phyloP scores from a whole-genome alignment of 2,329 filamentous ascomycete genomes.

The Daldinia eschscholtzii region DNA sequence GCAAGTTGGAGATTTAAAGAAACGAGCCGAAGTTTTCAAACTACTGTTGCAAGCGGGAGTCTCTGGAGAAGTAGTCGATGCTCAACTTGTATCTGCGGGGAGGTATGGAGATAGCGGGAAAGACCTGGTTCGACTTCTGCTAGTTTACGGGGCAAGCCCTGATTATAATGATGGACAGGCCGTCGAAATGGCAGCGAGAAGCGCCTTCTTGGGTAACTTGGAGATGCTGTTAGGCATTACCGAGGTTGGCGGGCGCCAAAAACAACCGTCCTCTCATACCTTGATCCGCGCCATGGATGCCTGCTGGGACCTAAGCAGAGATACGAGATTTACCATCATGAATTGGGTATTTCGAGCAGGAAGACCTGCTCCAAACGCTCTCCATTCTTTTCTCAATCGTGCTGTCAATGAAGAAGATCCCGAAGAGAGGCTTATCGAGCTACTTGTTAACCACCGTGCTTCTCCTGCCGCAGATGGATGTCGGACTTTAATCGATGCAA shows the following conservation, averaged over 20 bases:
- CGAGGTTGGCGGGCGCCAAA: constrained; percentile 56
- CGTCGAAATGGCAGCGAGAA: constrained; percentile 66
- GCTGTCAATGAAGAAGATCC: constrained; percentile 67
- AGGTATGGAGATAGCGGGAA: constrained; percentile 64
- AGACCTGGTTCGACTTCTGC: constrained; percentile 63
- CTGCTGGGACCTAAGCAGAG: constrained; percentile 64
- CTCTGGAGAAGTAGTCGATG: constrained; percentile 63
- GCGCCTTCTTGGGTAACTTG: constrained; percentile 63
- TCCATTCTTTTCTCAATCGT: constrained; percentile 64
- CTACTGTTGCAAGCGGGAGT: constrained; percentile 65
- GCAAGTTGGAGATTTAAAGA: constrained; percentile 63
- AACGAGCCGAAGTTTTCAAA: constrained; percentile 63
- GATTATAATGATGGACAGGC: constrained; percentile 68
- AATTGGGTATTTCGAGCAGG: constrained; percentile 66
- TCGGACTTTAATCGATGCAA: constrained; percentile 65
- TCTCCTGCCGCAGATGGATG: constrained; percentile 65
- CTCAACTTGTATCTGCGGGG: constrained; percentile 66
- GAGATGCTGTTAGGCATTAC: constrained; percentile 65
- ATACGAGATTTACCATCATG: constrained; percentile 62
- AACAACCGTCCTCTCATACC: constrained; percentile 61
- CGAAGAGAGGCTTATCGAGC: constrained; percentile 61
- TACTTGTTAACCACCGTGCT: constrained; percentile 65
- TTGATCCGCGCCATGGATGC: constrained; percentile 66
- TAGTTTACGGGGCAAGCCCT: constrained; percentile 66
- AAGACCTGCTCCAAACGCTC: constrained; percentile 61